Conservation (phyloP, 345 rosid species). For the Hibiscus mutabilis region DNA sequence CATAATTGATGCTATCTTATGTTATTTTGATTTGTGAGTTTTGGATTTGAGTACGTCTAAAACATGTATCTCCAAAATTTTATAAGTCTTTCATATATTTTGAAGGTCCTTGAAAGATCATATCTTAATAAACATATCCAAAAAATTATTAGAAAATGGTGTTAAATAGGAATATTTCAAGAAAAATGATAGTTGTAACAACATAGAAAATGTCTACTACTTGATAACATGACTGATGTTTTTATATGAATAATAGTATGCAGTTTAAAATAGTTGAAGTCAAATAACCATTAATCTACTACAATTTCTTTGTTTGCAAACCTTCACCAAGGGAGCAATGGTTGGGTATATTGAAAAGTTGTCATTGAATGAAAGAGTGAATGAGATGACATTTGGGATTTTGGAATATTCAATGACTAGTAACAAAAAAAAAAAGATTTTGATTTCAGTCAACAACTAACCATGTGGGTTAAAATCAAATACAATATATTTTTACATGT, state of each 20-base stretch:
- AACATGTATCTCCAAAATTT: not conserved
- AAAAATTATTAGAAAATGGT: not conserved
- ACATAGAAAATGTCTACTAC: not conserved
- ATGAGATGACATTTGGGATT: too few species aligned
- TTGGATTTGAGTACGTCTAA: not conserved
- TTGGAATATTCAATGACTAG: too few species aligned
- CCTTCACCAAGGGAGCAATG: constrained; percentile 87
- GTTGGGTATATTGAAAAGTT: constrained; percentile 31
- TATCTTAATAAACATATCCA: not conserved
- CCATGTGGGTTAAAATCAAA: too few species aligned
- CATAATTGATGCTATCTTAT: not conserved
- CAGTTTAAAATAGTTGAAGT: constrained; percentile 1
- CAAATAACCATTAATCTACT: not conserved
- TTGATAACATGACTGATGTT: not conserved
- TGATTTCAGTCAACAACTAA: too few species aligned
- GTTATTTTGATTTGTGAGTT: not conserved
- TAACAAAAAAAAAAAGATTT: too few species aligned
- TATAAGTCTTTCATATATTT: not conserved
- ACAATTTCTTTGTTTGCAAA: constrained; percentile 37
- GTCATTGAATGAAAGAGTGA: too few species aligned
- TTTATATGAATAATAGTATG: not conserved
- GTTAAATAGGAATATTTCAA: too few species aligned
- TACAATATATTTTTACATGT: too few species aligned
- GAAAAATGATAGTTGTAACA: not conserved
- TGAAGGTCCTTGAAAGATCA: not conserved